Conservation (phyloP, 1,139 yeast species). For the Lodderomyces pseudojiufengensis region DNA sequence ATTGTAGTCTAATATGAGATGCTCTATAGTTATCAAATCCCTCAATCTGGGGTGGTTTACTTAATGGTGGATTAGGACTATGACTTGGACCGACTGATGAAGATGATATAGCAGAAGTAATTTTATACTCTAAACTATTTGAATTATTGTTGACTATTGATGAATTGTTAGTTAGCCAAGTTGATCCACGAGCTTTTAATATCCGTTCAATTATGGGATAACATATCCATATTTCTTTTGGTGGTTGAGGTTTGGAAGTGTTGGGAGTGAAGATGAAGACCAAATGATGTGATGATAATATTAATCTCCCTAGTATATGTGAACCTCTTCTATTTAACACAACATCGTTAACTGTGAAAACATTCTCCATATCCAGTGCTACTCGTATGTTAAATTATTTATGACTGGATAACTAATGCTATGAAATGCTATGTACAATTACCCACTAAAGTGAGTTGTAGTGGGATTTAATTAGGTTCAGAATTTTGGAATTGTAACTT, state of each 20-base stretch:
- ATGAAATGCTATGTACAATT: too few relatives aligned
- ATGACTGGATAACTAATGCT: too few relatives aligned
- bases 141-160: conserved; percentile 3
- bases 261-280: conserved; percentile 55
- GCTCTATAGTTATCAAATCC: conserved; percentile 44
- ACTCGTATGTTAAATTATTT: not conserved
- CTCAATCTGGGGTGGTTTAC: conserved; percentile 7
- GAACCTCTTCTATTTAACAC: conserved; percentile 68
- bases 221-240: conserved; percentile 84
- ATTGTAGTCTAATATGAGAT: conserved; percentile 61
- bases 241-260: conserved; percentile 16
- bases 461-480: too few relatives aligned
- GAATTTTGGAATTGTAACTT: too few relatives aligned
- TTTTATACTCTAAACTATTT: conserved; percentile 4
- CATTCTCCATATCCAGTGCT: conserved; percentile 13
- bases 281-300: conserved; percentile 80
- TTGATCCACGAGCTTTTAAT: conserved; percentile 54
- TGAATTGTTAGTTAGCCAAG: conserved; percentile 24
- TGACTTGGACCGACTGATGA: conserved; percentile 1
- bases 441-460: too few relatives aligned
- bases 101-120: conserved; percentile 1
- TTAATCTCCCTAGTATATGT: conserved; percentile 62
- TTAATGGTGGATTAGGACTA: conserved; percentile 5
- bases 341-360: conserved; percentile 58
- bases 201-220: conserved; percentile 80